Base-by-base conservation (phyloP, 768 basidiomycete species). In the Agaricus bisporus region DNA sequence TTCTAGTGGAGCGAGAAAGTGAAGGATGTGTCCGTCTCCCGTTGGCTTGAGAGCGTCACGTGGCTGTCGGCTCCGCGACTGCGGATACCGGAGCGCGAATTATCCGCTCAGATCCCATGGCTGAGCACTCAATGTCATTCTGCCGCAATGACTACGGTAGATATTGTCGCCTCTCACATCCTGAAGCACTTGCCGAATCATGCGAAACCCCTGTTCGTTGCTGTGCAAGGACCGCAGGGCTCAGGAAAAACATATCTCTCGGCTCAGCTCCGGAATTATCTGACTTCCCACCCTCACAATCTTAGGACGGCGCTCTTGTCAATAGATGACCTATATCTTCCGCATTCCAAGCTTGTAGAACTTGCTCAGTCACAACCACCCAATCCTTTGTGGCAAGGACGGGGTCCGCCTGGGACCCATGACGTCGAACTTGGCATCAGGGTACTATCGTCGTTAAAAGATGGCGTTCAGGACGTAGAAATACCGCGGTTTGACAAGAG, bases 401-500 rank as follows among this genome's bases (percentile, higher is more conserved):
- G 94, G n/a, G 94, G 94, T 0, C 91, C 86, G 59, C 94, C 94
- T 0, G 94, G 95, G 1, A 98, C 94, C 7, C 94, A 98, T 64
- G 95, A 98, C 63, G 66, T 90, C 28, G 61, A 66, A 1, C 79
- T 97, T 11, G 91, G 88, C 9, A 57, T 73, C 1, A 57, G 72
- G 6, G 61, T 86, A 36, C 63, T 95, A 29, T 56, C 63, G 9
- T 65, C 72, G 5, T 68, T 97, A 51, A 73, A 74, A 61, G 56
- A 65, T 4, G 68, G 58, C 66, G 78, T 59, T 73, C 76, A 60
- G 55, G 63, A 29, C 12, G 70, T 89, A 25, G 69, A 76, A 41
- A 66, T 95, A 10, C 95, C 95, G 0, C 73, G 79, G 17, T 98
- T 94, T 64, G 92, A 98, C 61, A 98, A 98, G 74, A 88, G 87